Percentiles rank a stretch among this genome's conserved stretches.
Evolutionary conservation across 176 grass and related monocot species (phyloP).

Genomic region (Hsuehochloa calcarea): DNA sequence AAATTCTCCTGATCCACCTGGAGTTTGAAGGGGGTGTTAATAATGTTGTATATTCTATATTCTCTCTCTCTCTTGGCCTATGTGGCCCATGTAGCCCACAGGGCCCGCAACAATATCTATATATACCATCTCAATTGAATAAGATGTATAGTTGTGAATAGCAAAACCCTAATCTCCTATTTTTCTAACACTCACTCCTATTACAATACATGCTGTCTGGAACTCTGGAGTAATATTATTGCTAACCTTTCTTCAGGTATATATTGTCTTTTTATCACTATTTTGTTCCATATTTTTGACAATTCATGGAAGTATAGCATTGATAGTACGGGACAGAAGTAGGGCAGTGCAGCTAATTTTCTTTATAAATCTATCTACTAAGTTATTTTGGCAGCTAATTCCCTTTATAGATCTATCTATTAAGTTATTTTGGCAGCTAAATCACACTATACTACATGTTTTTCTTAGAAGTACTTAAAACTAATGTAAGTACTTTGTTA

Average conservation of each 20-base stretch:
- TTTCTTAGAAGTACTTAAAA: not conserved
- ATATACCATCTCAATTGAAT: too few relatives aligned
- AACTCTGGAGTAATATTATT: constrained; percentile 88
- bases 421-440: not conserved
- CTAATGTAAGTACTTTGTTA: constrained; percentile 17
- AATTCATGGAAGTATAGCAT: not conserved
- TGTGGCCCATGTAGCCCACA: too few relatives aligned
- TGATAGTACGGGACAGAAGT: not conserved
- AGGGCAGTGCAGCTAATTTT: not conserved
- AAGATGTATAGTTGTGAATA: too few relatives aligned
- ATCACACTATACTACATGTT: not conserved
- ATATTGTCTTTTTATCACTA: constrained; percentile 1
- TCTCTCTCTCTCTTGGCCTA: too few relatives aligned
- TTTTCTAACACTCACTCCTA: too few relatives aligned
- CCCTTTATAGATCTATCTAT: not conserved
- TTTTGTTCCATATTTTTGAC: not conserved
- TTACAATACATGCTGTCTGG: constrained; percentile 83
- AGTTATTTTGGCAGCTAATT: not conserved
- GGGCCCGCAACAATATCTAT: too few relatives aligned
- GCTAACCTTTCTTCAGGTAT: constrained; percentile 94
- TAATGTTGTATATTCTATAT: too few relatives aligned
- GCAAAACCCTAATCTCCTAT: too few relatives aligned
- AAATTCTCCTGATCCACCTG: too few relatives aligned
- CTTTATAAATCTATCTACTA: not conserved
- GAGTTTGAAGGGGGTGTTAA: too few relatives aligned